phyloP scores from a whole-genome alignment of 495 filamentous ascomycete species.

The Aspergillus coremiiformis region DNA sequence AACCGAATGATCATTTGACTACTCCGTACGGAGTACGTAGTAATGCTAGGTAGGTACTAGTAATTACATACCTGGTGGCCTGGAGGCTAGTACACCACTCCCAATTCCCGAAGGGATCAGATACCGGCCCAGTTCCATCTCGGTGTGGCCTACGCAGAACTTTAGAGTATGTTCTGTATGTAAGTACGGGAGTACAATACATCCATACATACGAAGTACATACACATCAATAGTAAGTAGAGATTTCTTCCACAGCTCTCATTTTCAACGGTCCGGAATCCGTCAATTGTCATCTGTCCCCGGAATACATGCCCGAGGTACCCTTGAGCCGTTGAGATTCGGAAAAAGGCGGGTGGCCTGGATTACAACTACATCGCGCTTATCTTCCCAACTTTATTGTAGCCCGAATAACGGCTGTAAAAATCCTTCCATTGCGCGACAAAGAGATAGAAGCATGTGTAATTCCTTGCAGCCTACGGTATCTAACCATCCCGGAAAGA shows the following conservation, averaged over 20 bases:
- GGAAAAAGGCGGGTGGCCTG: slow-evolving; percentile 22
- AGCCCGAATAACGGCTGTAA: slow-evolving; percentile 17
- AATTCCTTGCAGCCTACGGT: background rate
- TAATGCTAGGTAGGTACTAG: background rate
- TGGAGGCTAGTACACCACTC: no score
- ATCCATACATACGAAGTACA: no score
- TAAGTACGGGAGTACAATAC: no score
- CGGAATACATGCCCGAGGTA: slow-evolving; percentile 4
- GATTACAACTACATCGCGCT: background rate
- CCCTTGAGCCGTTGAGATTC: slow-evolving; percentile 7
- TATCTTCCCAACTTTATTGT: background rate
- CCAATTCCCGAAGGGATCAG: no score
- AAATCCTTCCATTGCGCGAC: background rate
- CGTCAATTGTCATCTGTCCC: slow-evolving; percentile 18
- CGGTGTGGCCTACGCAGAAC: no score
- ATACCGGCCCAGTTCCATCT: no score
- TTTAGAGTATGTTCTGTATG: no score
- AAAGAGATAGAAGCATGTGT: slow-evolving; percentile 7
- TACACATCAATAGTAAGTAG: no score
- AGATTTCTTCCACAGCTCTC: background rate
- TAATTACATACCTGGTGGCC: no score
- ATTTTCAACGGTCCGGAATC: slow-evolving; percentile 5
- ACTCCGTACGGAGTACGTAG: no score
- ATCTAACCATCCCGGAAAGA: background rate
- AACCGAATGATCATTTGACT: background rate